Evolutionary conservation across 768 basidiomycete genomes (phyloP), one percentile per base, ranked within the genome.

Genomic region (Rhodotorula kratochvilovae): DNA sequence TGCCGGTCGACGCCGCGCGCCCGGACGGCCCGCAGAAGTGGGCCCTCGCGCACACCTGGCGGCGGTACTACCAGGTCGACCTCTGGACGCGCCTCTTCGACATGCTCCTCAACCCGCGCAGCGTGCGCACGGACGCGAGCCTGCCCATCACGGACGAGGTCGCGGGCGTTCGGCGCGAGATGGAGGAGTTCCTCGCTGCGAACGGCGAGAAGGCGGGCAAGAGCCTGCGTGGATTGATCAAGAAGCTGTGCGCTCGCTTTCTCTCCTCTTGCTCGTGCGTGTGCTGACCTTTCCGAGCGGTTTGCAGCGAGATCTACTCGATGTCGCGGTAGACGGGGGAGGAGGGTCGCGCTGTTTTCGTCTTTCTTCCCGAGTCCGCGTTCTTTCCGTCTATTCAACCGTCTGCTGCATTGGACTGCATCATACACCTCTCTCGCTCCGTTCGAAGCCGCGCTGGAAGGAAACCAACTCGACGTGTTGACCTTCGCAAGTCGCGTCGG

Each of bases 11-110:
- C 16, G 74, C 70, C 8, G 76, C 76, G 4, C 55, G 31, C 10
- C n/a, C 57, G 8, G 57, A 42, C 8, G 57, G 57, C 27, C 25
- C 57, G 36, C n/a, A 15, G 27, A 27, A 12, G 59, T 72, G 59
- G 56, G 81, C 84, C 66, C 54, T 56, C 54, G 42, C 29, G 21
- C 54, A 55, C 54, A n/a, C 23, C 17, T 71, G 53, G 39, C 81
- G 84, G 67, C 85, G 96, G 69, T 99, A 99, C 80, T 97, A 96
- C 92, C 93, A 98, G 81, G 85, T 83, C 56, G 89, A 90, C 33
- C 80, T 95, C 33, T 95, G 96, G 92, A 88, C 82, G 45, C 81
- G 85, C 63, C 77, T 96, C 55, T 97, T 99, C 79, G 89, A 94
- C 76, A 73, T 89, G 39, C 81, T 97, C 66, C 86, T 99, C 68